Evolutionary conservation across 768 basidiomycete species (phyloP).

Genomic region (Pleurotus djamor): DNA sequence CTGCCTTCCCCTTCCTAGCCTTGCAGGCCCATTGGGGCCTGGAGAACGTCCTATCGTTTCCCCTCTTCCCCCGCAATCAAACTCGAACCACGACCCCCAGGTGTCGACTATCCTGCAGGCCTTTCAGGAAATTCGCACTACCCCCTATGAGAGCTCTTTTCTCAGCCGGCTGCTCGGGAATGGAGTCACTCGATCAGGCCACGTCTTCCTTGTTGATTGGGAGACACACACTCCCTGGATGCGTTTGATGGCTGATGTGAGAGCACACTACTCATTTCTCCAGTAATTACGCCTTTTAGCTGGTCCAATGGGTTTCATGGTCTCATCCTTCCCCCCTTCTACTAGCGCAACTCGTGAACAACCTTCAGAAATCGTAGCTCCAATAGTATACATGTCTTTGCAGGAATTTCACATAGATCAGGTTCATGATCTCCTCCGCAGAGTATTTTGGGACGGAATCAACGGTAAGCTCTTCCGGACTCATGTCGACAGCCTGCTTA

Average conservation of each 20-base stretch:
- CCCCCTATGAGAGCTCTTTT: constrained; percentile 66
- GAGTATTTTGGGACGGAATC: constrained; percentile 77
- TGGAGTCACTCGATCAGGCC: constrained; percentile 22
- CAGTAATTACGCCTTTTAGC: constrained; percentile 38
- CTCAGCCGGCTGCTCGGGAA: constrained; percentile 49
- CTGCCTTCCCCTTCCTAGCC: constrained; percentile 8
- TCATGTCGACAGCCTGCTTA: constrained; percentile 4
- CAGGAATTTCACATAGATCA: constrained; percentile 60
- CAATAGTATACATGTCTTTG: constrained; percentile 65
- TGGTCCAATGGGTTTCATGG: neutral
- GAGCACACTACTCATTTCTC: constrained; percentile 57
- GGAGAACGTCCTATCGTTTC: constrained; percentile 27
- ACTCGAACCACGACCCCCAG: constrained; percentile 24
- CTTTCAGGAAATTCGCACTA: constrained; percentile 55
- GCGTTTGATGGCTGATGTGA: constrained; percentile 69
- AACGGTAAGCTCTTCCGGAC: constrained; percentile 44
- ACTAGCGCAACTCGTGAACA: constrained; percentile 55
- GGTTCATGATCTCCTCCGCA: constrained; percentile 66
- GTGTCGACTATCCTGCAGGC: constrained; percentile 40
- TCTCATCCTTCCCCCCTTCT: neutral
- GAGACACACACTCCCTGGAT: constrained; percentile 72
- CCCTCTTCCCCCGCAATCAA: constrained; percentile 24
- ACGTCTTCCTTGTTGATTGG: constrained; percentile 66
- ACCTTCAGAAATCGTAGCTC: constrained; percentile 36
- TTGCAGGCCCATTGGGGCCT: constrained; percentile 1